Base-by-base conservation (phyloP, 345 rosid genomes). In the Salix arbutifolia region DNA sequence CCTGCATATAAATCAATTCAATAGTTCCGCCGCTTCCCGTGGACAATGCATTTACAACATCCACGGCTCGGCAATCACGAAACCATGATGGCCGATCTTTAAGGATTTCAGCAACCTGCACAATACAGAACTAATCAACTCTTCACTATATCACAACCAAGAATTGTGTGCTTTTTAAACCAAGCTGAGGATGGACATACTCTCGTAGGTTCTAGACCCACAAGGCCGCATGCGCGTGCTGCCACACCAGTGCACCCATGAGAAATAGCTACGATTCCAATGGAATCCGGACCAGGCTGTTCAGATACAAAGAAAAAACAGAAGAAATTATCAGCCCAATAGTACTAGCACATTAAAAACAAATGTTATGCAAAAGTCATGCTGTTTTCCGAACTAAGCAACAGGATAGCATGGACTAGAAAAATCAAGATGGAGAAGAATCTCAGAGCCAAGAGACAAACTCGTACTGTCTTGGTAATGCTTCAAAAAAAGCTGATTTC, bases 251-350 rank as follows among this genome's bases (percentile, higher is more conserved):
- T 42, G 93, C 98, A 88, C 88, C 97, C 95, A 86, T 96, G 97
- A 87, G 99, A 96, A 92, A 96, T 94, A 88, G 99, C 96, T 82
- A 96, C 85, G 99, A 96, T 96, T 96, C 99, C 99, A 88, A 96
- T 90, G 98, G 99, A 96, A 96, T 96, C 98, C 99, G 99, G 98
- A 96, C 99, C 99, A 96, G 99, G 99, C 99, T 96, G 86, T 82
- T 81, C 21, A 64, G 58, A 38, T 58, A 67, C 31, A 62, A 17
- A 11, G 37, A 14, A 37, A 35, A 19, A 33, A 17, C 14, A 10
- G 17, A 58, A 35, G 21, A 40, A 60, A 73, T 23, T 26, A 58
- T 21, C 16, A 64, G 12, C 21, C 1, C 33, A 42, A 14, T 11
- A 28, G 12, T 70, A 26, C 28, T 48, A 46, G n/a, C n/a, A 19